Evolutionary conservation across 495 filamentous ascomycete genomes (phyloP).

Genomic region (Penicillium crystallinum): DNA sequence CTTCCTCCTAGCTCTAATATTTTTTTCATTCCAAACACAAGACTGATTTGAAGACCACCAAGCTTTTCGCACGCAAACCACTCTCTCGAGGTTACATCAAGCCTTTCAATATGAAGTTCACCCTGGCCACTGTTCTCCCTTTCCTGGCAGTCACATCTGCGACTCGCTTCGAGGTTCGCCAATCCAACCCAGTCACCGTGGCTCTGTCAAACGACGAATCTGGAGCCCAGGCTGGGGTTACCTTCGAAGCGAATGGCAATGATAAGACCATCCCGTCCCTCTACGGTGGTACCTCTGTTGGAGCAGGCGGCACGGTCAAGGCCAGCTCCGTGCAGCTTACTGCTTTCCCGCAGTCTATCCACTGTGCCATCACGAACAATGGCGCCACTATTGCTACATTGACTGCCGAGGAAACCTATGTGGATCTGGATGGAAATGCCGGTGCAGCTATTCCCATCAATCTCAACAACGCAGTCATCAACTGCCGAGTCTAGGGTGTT

Average conservation of each 20-base stretch:
- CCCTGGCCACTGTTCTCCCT: conserved; percentile 7
- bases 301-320: conserved; percentile 11
- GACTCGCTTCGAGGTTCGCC: conserved; percentile 12
- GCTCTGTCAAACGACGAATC: conserved; percentile 23
- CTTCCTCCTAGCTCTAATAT: not conserved
- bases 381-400: conserved; percentile 10
- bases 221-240: conserved; percentile 16
- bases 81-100: no score
- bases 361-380: conserved; percentile 16
- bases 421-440: conserved; percentile 22
- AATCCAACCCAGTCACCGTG: conserved; percentile 7
- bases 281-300: conserved; percentile 19
- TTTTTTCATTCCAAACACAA: not conserved
- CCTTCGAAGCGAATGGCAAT: conserved; percentile 12
- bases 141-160: conserved; percentile 14
- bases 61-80: no score
- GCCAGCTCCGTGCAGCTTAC: conserved; percentile 19
- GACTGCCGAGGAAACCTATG: conserved; percentile 13
- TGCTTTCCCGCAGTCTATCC: conserved; percentile 11
- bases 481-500: conserved; percentile 18
- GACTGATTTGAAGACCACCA: no score
- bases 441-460: conserved; percentile 11
- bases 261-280: conserved; percentile 11
- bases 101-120: conserved; percentile 18
- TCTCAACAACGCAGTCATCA: conserved; percentile 10